Base-by-base conservation (phyloP, 2,329 filamentous ascomycete genomes). In the Pseudogymnoascus sp. region DNA sequence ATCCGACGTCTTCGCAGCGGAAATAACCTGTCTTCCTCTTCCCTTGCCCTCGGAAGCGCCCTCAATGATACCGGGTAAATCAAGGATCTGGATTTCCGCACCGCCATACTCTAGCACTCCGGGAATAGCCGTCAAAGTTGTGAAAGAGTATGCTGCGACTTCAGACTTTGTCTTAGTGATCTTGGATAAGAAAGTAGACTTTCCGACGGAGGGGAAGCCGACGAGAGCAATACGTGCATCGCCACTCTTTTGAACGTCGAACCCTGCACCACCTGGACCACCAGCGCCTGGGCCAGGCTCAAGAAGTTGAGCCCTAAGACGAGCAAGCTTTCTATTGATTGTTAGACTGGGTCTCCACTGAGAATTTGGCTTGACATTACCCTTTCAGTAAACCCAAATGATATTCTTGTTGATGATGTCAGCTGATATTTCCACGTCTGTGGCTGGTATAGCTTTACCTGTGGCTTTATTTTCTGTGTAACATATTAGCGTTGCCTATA, bases 121-220 rank as follows among this genome's bases (percentile, higher is more conserved):
- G 1, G 94, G 94, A 67, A 99, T 99, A 36, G 94, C 95, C 8
- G 94, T 99, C 47, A 99, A 81, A 1, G 94, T 99, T 9, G 94
- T 99, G 84, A 99, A 99, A 61, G 93, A 87, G 73, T 99, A 99
- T 0, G 94, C 90, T 0, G 94, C 94, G 28, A 97, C 92, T 74
- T 97, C 93, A 58, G 92, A 96, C 71, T 91, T 92, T 38, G 95
- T 99, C 78, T 96, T 97, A 58, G 94, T 99, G 73, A 99, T 95
- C 72, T 97, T 97, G 57, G 92, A 97, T n/a, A 99, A 75, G 72
- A 99, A 97, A 0, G 94, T 99, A 2, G 94, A 99, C 79, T 99
- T 99, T 74, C 94, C 94, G 59, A 99, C 94, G 0, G 95, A 99
- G 0, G 95, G 94, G 70, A 99, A 99, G n/a, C 94, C 94, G 60